Percentiles rank a stretch among this genome's conserved stretches.
Evolutionary conservation across 2,329 filamentous ascomycete species (phyloP).

Genomic region (Hymenoscyphus infarciens): DNA sequence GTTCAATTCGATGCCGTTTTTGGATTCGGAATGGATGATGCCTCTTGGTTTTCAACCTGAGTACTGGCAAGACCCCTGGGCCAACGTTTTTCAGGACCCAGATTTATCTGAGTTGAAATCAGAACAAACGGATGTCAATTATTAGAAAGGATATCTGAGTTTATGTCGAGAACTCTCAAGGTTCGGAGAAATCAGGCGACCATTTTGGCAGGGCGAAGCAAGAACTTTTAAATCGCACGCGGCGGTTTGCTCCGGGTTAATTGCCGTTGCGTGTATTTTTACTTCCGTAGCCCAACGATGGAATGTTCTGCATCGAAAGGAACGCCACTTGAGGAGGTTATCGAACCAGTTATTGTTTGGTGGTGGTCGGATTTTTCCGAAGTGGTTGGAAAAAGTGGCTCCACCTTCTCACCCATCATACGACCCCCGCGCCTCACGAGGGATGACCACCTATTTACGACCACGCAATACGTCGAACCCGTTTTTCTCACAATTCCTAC

Average conservation of each 20-base stretch:
- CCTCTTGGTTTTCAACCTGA: conserved; percentile 17
- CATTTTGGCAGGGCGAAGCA: neutral
- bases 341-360: neutral
- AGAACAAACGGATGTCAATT: neutral
- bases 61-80: conserved; percentile 19
- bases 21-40: conserved; percentile 20
- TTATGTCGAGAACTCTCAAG: neutral
- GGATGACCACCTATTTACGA: neutral
- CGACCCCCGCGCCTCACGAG: conserved; percentile 3
- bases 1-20: conserved; percentile 6
- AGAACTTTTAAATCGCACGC: neutral
- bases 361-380: conserved; percentile 8
- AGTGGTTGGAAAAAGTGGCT: conserved; percentile 5
- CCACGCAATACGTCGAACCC: neutral
- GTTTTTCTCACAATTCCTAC: no score
- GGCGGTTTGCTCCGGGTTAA: neutral
- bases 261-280: neutral
- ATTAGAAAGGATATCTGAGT: neutral
- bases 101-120: conserved; percentile 5
- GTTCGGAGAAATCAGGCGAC: neutral
- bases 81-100: conserved; percentile 17
- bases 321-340: neutral
- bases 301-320: neutral
- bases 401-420: conserved; percentile 11
- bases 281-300: neutral